Evolutionary conservation across 2,329 filamentous ascomycete genomes (phyloP).

Genomic region (Phyllachora maydis): DNA sequence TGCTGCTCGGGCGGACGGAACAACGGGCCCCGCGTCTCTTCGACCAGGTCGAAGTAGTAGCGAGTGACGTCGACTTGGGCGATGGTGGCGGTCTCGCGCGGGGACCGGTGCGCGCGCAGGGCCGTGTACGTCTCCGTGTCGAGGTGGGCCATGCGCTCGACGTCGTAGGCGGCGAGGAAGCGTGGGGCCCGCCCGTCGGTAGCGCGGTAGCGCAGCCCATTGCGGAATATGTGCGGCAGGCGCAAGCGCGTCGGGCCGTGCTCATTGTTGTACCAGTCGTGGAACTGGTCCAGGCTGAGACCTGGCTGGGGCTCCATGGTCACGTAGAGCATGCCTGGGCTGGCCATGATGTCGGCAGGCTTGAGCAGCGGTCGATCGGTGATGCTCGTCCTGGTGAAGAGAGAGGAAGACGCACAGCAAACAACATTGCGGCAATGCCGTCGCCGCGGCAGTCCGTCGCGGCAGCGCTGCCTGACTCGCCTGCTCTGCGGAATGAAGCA

Average conservation of each 20-base stretch:
- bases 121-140: conserved; percentile 48
- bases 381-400: too few relatives aligned
- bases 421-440: too few relatives aligned
- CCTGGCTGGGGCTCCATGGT: conserved; percentile 61
- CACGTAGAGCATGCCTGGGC: conserved; percentile 57
- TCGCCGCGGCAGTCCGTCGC: too few relatives aligned
- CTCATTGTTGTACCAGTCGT: conserved; percentile 91
- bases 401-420: too few relatives aligned
- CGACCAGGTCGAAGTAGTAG: conserved; percentile 47
- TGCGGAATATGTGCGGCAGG: conserved; percentile 49
- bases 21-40: conserved; percentile 28
- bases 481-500: too few relatives aligned
- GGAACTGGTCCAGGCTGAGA: conserved; percentile 49
- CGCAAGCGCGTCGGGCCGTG: conserved; percentile 68
- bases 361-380: too few relatives aligned
- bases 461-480: too few relatives aligned
- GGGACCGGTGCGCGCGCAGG: conserved; percentile 35
- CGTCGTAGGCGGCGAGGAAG: conserved; percentile 68
- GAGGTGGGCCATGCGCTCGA: conserved; percentile 52
- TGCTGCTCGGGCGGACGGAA: conserved; percentile 40
- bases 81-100: conserved; percentile 31
- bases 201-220: conserved; percentile 62
- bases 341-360: background rate
- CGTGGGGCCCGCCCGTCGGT: conserved; percentile 40
- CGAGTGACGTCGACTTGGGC: conserved; percentile 43